Conservation (phyloP, 1,284 basidiomycete species). For the Binderoboletus segoi region DNA sequence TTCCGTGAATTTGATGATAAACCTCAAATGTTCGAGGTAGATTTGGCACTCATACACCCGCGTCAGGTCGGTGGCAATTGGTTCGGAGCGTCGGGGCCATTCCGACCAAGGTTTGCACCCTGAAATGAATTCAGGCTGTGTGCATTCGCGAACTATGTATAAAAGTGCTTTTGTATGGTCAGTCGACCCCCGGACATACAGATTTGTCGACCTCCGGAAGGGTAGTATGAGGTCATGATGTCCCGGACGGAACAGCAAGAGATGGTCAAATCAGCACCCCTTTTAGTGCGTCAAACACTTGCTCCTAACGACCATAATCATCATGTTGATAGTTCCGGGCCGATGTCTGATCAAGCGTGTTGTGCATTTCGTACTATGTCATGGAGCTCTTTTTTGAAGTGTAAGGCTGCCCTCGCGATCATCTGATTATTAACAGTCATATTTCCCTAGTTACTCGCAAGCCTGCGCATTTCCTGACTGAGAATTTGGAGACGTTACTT, state of each 20-base stretch:
- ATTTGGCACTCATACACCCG: conserved; percentile 4
- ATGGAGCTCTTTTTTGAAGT: no score
- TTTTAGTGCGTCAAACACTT: background rate
- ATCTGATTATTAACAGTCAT: no score
- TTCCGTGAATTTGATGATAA: conserved; percentile 84
- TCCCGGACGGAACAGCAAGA: conserved; percentile 22
- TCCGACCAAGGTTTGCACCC: conserved; percentile 46
- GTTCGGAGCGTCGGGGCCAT: conserved; percentile 61
- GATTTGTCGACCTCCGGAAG: conserved; percentile 10
- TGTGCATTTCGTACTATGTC: background rate
- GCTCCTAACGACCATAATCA: conserved; percentile 1
- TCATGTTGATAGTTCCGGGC: conserved; percentile 1
- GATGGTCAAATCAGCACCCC: background rate
- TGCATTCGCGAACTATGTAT: background rate
- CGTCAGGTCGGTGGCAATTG: conserved; percentile 63
- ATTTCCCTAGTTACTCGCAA: no score
- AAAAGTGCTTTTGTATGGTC: background rate
- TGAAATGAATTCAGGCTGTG: conserved; percentile 7
- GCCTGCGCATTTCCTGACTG: no score
- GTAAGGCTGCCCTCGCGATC: no score
- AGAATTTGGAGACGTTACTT: no score
- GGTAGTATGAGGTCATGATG: background rate
- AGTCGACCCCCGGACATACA: background rate
- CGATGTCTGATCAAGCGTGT: conserved; percentile 1
- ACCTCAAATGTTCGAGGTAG: conserved; percentile 1